Conservation (phyloP, 306 rosid species). For the Trifolium fragiferum region DNA sequence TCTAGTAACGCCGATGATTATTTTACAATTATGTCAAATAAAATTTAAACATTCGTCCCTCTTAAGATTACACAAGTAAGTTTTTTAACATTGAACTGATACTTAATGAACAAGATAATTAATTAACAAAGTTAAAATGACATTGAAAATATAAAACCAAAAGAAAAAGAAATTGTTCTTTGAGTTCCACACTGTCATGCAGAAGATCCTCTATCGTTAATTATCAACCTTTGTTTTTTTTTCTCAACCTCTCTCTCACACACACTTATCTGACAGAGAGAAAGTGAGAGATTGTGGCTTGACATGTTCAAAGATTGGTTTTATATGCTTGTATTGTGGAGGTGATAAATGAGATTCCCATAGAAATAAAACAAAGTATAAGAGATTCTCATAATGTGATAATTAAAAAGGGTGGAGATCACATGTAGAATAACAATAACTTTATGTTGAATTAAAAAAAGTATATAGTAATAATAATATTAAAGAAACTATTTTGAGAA, state of each 20-base stretch:
- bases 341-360: conserved; percentile 82
- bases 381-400: conserved; percentile 54
- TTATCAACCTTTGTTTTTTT: conserved; percentile 35
- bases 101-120: background rate
- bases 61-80: too few species aligned
- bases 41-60: too few species aligned
- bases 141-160: conserved; percentile 26
- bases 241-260: background rate
- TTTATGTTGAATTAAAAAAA: conserved; percentile 52
- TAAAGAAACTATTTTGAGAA: conserved; percentile 51
- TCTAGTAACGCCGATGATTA: background rate
- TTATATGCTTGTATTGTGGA: conserved; percentile 64
- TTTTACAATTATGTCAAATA: background rate
- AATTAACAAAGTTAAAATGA: background rate
- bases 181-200: conserved; percentile 45
- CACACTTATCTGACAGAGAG: conserved; percentile 48
- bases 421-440: conserved; percentile 57
- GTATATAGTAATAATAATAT: background rate
- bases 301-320: conserved; percentile 78
- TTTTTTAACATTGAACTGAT: too few species aligned
- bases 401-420: conserved; percentile 55
- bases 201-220: conserved; percentile 52
- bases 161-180: conserved; percentile 33
- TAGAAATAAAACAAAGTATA: conserved; percentile 27
- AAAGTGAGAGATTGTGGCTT: conserved; percentile 53